phyloP scores from a whole-genome alignment of 257 asterid genomes.

The Nicotiana sylvestris region DNA sequence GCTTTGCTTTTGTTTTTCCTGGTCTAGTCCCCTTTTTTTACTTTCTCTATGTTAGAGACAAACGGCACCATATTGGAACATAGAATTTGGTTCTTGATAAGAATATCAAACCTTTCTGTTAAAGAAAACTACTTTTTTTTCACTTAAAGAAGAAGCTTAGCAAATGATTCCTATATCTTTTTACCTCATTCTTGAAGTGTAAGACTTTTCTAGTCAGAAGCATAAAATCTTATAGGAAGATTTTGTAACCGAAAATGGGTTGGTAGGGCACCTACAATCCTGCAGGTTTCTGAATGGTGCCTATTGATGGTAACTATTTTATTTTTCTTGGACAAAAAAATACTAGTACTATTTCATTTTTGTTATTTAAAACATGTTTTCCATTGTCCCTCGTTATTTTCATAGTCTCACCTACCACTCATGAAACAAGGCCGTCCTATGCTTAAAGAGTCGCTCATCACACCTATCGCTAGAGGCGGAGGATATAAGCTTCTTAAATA shows the following conservation, averaged over 20 bases:
- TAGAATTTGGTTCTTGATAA: background rate
- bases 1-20: too few relatives aligned
- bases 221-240: background rate
- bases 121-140: background rate
- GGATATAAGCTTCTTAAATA: too few relatives aligned
- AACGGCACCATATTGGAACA: background rate
- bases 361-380: background rate
- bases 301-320: background rate
- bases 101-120: too few relatives aligned
- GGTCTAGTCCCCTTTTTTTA: too few relatives aligned
- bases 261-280: background rate
- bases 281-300: background rate
- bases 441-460: too few relatives aligned
- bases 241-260: too few relatives aligned
- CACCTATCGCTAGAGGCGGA: too few relatives aligned
- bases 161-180: background rate
- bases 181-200: background rate
- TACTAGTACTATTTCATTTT: background rate
- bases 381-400: background rate
- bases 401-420: background rate
- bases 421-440: background rate
- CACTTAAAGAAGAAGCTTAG: background rate
- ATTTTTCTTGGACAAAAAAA: background rate
- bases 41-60: too few relatives aligned
- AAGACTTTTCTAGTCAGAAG: too few relatives aligned